Evolutionary conservation across 345 rosid species (phyloP).

Genomic region (Raphanus sativus): DNA sequence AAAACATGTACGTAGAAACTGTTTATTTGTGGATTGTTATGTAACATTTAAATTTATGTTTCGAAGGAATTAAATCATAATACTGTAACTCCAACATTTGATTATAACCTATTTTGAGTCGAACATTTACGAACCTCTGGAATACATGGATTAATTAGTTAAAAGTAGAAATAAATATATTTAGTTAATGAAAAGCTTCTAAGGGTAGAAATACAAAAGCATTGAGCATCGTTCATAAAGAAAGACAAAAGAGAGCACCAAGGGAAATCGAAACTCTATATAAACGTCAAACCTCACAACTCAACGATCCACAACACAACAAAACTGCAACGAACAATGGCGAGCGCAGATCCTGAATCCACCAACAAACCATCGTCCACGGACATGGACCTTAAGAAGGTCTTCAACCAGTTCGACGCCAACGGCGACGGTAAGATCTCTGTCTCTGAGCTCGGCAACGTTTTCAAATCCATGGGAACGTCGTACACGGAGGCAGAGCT

Average conservation of each 20-base stretch:
- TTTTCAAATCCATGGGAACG: conserved; percentile 70
- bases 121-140: neutral
- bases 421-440: conserved; percentile 91
- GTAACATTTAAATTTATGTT: neutral
- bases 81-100: neutral
- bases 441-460: conserved; percentile 54
- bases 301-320: neutral
- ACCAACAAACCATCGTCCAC: conserved; percentile 12
- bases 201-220: conserved; percentile 16
- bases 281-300: conserved; percentile 2
- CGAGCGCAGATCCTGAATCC: conserved; percentile 8
- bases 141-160: neutral
- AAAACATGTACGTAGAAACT: neutral
- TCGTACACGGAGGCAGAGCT: conserved; percentile 49
- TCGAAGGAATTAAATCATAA: neutral
- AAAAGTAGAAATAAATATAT: conserved; percentile 21
- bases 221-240: conserved; percentile 27
- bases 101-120: neutral
- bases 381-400: conserved; percentile 50
- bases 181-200: conserved; percentile 1
- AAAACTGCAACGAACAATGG: neutral
- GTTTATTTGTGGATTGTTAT: neutral
- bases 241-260: neutral
- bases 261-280: conserved; percentile 24
- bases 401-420: conserved; percentile 77